Base-by-base conservation (phyloP, 805 yeast species). In the Starmerella bombicola region DNA sequence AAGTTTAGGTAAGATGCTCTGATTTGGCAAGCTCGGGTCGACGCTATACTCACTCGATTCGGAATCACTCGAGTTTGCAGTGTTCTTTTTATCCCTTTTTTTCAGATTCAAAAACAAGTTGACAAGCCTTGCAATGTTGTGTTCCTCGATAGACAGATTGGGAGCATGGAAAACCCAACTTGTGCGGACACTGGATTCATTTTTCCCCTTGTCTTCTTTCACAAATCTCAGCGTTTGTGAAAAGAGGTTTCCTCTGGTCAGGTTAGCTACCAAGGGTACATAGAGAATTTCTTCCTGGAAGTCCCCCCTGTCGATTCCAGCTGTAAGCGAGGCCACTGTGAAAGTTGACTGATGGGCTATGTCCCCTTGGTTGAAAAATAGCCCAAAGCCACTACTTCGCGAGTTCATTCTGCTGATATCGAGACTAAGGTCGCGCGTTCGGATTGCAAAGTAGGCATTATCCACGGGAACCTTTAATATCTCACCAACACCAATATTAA, bases 271-370 rank as follows among this genome's bases (percentile, higher is more conserved):
- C 53, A 64, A 46, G 1, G 68, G 68, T 3, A 62, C 51, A 39
- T 64, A 64, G 5, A 62, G 43, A 5, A 64, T 41, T 42, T 63
- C 66, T 33, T 63, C 67, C 38, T 57, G 61, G 10, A 48, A 38
- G 7, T 45, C 48, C 25, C 56, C 58, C 10, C 41, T 42, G 24
- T 54, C 58, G 17, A 63, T 33, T 13, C 64, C 66, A 28, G 62
- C 50, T 9, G 55, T 55, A 23, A 61, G 35, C 3, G 66, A 57
- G 13, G 60, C 54, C 3, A 59, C 47, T 10, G 63, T 49, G 34
- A 60, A 43, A 9, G 61, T 52, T 8, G 62, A 57, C 49, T 64
- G 68, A 44, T 64, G 68, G 3, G 68, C 67, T n/a, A 52, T 42
- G 30, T 61, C 66, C 17, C 45, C 52, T 22, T 44, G 42, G 7